Percentiles rank a stretch among this genome's conserved stretches.
Evolutionary conservation across 2,329 filamentous ascomycete genomes (phyloP).

Genomic region (Emmonsiellopsis sp.): DNA sequence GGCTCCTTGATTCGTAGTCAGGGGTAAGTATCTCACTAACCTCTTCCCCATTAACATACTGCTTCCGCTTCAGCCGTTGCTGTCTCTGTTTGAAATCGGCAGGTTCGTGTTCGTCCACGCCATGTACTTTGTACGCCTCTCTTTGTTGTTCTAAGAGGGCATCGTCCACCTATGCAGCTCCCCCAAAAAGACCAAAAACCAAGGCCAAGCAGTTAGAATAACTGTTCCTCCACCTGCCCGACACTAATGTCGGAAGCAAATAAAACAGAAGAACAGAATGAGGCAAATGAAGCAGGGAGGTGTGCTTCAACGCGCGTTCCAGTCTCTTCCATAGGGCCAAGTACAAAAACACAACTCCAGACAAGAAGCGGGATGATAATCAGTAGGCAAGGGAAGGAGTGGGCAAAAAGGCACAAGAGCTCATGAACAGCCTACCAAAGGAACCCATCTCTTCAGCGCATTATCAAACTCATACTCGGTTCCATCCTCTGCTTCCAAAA

Average conservation of each 20-base stretch:
- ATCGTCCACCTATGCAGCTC: slow-evolving; percentile 47
- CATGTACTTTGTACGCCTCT: slow-evolving; percentile 51
- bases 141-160: slow-evolving; percentile 52
- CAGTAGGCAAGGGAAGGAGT: slow-evolving; percentile 7
- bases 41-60: slow-evolving; percentile 41
- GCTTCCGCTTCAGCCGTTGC: slow-evolving; percentile 45
- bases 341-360: too few relatives aligned
- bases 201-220: slow-evolving; percentile 6
- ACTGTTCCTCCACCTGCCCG: not conserved
- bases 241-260: not conserved
- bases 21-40: slow-evolving; percentile 31
- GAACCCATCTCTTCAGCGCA: slow-evolving; percentile 64
- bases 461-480: slow-evolving; percentile 77
- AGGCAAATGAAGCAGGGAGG: not conserved
- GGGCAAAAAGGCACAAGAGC: slow-evolving; percentile 7
- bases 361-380: not conserved
- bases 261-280: not conserved
- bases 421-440: slow-evolving; percentile 40
- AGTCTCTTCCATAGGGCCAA: too few relatives aligned
- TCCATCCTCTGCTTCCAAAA: slow-evolving; percentile 76
- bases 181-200: slow-evolving; percentile 6
- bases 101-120: slow-evolving; percentile 49
- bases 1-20: not conserved
- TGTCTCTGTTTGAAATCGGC: slow-evolving; percentile 25
- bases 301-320: too few relatives aligned